A percentile compares a stretch with the other conserved stretches of the same genome.
Conservation (phyloP, 2,329 filamentous ascomycete genomes). For the Blastomyces silverae region DNA sequence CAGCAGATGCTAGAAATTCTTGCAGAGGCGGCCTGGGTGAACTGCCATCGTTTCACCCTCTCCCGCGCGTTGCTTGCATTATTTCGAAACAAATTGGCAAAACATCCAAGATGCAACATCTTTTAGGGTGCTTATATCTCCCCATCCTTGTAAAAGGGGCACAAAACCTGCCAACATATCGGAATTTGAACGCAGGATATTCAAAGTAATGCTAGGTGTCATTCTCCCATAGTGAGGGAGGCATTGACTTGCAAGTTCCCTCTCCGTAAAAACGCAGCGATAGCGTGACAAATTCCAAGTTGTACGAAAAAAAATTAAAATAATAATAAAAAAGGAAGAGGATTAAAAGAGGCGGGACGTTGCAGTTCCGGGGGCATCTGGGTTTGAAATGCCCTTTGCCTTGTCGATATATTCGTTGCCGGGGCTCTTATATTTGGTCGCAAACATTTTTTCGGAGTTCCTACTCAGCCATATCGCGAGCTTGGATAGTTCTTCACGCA, state of each 20-base stretch:
- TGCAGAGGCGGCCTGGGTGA: background rate
- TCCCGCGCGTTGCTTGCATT: background rate
- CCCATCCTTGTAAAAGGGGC: background rate
- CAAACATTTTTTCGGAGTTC: slow-evolving; percentile 69
- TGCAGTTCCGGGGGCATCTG: slow-evolving; percentile 29
- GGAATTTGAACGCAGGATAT: background rate
- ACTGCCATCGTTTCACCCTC: background rate
- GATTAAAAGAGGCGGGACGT: slow-evolving; percentile 29
- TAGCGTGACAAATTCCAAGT: background rate
- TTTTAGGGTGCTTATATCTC: background rate
- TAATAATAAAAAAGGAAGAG: background rate
- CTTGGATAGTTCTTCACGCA: slow-evolving; percentile 82
- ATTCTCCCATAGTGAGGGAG: background rate
- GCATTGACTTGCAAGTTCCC: background rate
- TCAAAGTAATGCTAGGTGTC: background rate
- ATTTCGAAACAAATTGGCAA: slow-evolving; percentile 1
- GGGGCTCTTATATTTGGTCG: slow-evolving; percentile 39
- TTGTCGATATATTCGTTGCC: slow-evolving; percentile 38
- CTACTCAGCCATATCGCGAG: slow-evolving; percentile 79
- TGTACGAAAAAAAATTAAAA: no score
- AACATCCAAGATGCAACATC: slow-evolving; percentile 1
- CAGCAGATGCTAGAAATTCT: background rate
- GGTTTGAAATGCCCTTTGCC: slow-evolving; percentile 28
- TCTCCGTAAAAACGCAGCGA: background rate
- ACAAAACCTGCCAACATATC: background rate